Evolutionary conservation across 2,329 filamentous ascomycete species (phyloP).

Genomic region (Fusarium acutatum): DNA sequence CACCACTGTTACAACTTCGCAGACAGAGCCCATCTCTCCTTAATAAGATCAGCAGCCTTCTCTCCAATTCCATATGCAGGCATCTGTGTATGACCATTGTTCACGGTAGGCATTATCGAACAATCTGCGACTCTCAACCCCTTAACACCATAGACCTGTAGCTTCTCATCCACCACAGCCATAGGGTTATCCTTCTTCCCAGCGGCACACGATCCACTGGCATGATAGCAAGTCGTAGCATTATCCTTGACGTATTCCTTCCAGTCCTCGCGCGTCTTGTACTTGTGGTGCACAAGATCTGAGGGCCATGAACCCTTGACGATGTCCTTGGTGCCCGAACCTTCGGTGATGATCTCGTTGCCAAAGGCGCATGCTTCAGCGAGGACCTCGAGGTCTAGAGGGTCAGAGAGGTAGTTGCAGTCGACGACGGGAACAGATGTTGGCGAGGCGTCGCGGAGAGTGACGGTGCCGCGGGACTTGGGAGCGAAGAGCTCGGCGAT

Average conservation of each 20-base stretch:
- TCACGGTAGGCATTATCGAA: constrained; percentile 61
- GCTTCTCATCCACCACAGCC: constrained; percentile 62
- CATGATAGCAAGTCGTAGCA: constrained; percentile 62
- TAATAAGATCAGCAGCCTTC: constrained; percentile 59
- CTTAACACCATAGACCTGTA: constrained; percentile 61
- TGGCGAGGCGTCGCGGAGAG: constrained; percentile 57
- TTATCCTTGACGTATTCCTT: constrained; percentile 63
- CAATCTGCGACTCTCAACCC: constrained; percentile 63
- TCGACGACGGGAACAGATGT: constrained; percentile 64
- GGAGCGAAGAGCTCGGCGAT: constrained; percentile 66
- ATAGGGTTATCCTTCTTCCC: constrained; percentile 55
- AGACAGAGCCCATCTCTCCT: constrained; percentile 42
- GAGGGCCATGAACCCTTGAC: constrained; percentile 69
- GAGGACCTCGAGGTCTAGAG: constrained; percentile 66
- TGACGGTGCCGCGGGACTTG: constrained; percentile 64
- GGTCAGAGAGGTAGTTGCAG: constrained; percentile 66
- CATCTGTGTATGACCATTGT: constrained; percentile 62
- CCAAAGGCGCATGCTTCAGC: constrained; percentile 66
- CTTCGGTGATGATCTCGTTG: constrained; percentile 68
- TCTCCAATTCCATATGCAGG: constrained; percentile 66
- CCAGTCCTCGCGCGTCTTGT: constrained; percentile 63
- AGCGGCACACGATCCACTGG: constrained; percentile 46
- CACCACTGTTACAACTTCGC: background rate
- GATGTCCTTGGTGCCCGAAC: constrained; percentile 64
- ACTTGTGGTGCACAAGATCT: constrained; percentile 59